Evolutionary conservation across 2,329 filamentous ascomycete species (phyloP), one percentile per base, ranked within the genome.

Genomic region (Periconia sp.): DNA sequence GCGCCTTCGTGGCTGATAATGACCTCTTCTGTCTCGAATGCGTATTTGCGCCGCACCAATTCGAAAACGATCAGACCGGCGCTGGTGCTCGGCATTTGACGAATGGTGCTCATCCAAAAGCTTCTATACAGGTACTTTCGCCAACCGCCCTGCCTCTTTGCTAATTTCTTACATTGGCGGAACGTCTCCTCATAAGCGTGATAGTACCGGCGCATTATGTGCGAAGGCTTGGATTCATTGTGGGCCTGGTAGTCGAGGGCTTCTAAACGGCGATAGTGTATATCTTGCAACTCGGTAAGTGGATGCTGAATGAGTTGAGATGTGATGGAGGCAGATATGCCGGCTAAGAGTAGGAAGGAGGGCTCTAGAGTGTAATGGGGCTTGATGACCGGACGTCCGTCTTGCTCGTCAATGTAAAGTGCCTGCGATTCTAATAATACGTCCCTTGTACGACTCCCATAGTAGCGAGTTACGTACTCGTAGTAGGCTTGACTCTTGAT

Each of bases 61-160:
- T 92, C 88, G 63, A 92, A 92, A 15, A 89, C 88, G 54, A 92
- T 88, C 46, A 92, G 65, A 0, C 87, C 88, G 0, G 87, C 87
- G 46, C 84, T 87, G 2, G 88, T 91, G 62, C 86, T 88, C 0
- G 88, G 88, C 2, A 89, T 85, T 68, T 90, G 87, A 4, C 85
- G 76, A 38, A 90, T 78, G 1, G 87, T 87, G 40, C 80, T 85
- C 79, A 81, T 82, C 77, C 86, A 83, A 64, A 91, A 90, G 10
- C 84, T 86, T 4, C 81, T 76, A 61, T 87, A 92, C 5, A 91
- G 68, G 80, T 86, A 91, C 11, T 72, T 75, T 16, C 76, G 63
- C 65, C 86, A 75, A 1, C 80, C 78, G 12, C 80, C 76, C 0
- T 81, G 78, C 38, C 85, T 78, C 4, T 73, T 73, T 0, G 86